Evolutionary conservation across 345 rosid species (phyloP), one percentile per base, ranked within the genome.

Genomic region (Salix suchowensis): DNA sequence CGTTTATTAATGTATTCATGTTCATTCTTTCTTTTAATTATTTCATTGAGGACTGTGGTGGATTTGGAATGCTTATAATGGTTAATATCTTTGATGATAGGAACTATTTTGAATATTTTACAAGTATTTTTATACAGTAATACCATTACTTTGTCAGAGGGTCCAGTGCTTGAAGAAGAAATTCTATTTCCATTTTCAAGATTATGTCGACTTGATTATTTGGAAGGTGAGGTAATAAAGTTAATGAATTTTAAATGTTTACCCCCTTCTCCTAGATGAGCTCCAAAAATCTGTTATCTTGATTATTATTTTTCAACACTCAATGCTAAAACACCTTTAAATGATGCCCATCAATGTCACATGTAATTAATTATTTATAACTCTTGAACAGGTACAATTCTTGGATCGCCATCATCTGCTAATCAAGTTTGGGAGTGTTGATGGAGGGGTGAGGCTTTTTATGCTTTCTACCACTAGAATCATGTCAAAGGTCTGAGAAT

Each of bases 321-420:
- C 34, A 66, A 6, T 14, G 32, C 36, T 46, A 13, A 14, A 46
- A 15, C 50, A 46, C 14, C 50, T 46, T 46, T 14, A 46, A 64
- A 28, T 39, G 4, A 37, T 68, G 34, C 32, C 54, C 55, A 21
- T 64, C 36, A 40, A 67, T 18, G 55, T 73, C 68, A 66, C 13
- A 23, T 7, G 5, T n/a, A 65, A 67, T 74, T 21, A 77, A 58
- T 75, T 71, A 68, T 55, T 76, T 79, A 3, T 74, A 79, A 44
- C 65, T 64, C 37, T 71, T 83, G 50, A 44, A 18, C 88, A 92
- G 98, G 98, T 90, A 76, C 99, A 96, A 83, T 93, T 96, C 84
- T 87, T 96, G 92, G 99, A 96, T 82, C 91, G 96, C 50, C 94
- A 89, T 62, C 98, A 96, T 84, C 84, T 96, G 84, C 88, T 96